phyloP scores from a whole-genome alignment of 2,329 filamentous ascomycete species.

The Penicillium sp. region DNA sequence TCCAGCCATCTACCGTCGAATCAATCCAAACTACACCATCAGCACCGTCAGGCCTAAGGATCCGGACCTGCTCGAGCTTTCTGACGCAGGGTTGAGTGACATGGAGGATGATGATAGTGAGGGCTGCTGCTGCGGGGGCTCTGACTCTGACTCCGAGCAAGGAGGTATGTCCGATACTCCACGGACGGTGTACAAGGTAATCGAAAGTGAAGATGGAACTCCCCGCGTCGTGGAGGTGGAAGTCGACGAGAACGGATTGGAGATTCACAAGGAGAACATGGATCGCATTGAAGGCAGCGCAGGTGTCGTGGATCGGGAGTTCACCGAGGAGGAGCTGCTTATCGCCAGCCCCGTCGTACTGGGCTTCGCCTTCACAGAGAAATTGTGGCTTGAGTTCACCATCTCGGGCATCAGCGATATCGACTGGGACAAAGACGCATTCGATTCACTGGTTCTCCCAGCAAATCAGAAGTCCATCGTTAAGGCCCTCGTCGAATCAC shows the following conservation, averaged over 20 bases:
- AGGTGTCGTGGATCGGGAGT: constrained; percentile 50
- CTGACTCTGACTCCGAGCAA: constrained; percentile 41
- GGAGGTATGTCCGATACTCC: constrained; percentile 35
- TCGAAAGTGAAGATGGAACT: constrained; percentile 55
- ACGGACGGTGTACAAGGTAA: constrained; percentile 52
- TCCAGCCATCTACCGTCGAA: constrained; percentile 74
- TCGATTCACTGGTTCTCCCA: constrained; percentile 74
- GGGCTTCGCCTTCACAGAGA: constrained; percentile 84
- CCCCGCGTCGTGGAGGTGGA: constrained; percentile 55
- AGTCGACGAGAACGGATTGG: constrained; percentile 56
- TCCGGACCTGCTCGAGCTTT: constrained; percentile 58
- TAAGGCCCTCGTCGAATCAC: constrained; percentile 77
- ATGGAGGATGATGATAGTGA: constrained; percentile 41
- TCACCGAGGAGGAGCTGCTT: constrained; percentile 80
- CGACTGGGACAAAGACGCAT: constrained; percentile 79
- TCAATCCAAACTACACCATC: constrained; percentile 82
- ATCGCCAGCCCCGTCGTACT: constrained; percentile 81
- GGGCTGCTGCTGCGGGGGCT: constrained; percentile 38
- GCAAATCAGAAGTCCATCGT: constrained; percentile 66
- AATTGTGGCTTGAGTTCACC: constrained; percentile 85
- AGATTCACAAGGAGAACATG: constrained; percentile 58
- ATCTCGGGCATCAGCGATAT: constrained; percentile 79
- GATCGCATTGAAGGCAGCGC: constrained; percentile 51
- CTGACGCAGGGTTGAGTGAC: constrained; percentile 8
- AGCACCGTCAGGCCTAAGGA: constrained; percentile 73